Evolutionary conservation across 768 basidiomycete genomes (phyloP).

Genomic region (Aureoboletus auriporus): DNA sequence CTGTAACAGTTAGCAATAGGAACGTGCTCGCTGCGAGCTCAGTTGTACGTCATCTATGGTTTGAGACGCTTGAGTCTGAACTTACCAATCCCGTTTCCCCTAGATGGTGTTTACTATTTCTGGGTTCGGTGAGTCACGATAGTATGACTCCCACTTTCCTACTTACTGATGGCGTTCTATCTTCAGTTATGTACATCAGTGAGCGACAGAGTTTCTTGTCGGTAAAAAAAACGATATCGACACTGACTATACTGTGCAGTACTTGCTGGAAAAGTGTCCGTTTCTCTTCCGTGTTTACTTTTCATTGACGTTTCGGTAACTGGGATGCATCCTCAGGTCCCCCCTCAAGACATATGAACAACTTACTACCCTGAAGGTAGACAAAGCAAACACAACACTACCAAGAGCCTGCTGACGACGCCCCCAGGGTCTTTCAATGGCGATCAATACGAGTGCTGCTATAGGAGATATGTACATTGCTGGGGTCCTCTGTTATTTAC

Average conservation of each 20-base stretch:
- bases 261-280: no score
- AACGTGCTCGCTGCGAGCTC: constrained; percentile 36
- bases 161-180: no score
- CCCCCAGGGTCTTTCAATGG: constrained; percentile 39
- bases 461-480: constrained; percentile 53
- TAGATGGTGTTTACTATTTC: constrained; percentile 33
- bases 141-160: no score
- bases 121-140: constrained; percentile 35
- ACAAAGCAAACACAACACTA: background rate
- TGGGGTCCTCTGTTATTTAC: constrained; percentile 39
- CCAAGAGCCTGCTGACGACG: background rate
- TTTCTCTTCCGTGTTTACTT: no score
- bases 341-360: constrained; percentile 50
- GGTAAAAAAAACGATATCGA: no score
- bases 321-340: background rate
- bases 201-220: no score
- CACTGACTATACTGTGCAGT: no score
- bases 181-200: no score
- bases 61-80: background rate
- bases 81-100: no score
- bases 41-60: constrained; percentile 24
- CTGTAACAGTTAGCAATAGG: constrained; percentile 47
- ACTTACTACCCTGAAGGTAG: constrained; percentile 46
- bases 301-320: no score
- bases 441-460: constrained; percentile 54